These are phyloP conservation scores for Alternaria arborescens DNA, from an alignment of 2,329 filamentous ascomycete genomes.

Conservation along the genomic window DNA sequence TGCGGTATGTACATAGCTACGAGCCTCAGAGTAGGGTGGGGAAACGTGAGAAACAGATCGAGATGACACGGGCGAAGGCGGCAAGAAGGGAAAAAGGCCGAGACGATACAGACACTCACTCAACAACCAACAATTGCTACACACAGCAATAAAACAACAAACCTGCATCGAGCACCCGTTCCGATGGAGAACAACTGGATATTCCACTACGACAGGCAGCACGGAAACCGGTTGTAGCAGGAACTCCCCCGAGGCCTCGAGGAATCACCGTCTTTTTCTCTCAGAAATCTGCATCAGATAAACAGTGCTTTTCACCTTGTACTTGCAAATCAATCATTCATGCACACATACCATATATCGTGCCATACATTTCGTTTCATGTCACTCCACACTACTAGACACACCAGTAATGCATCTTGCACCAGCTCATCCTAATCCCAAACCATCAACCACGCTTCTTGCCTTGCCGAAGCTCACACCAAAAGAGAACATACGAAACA, in stretches of 20 bases:
- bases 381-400: neutral
- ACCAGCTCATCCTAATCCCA: neutral
- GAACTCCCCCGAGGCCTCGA: neutral
- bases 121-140: no score
- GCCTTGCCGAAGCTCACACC: constrained; percentile 2
- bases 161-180: no score
- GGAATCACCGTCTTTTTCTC: neutral
- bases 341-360: neutral
- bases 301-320: neutral
- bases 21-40: no score
- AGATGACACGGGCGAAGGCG: no score
- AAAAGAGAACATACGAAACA: constrained; percentile 5
- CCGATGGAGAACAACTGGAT: no score
- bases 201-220: no score
- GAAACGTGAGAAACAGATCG: no score
- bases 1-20: neutral
- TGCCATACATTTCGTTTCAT: constrained; percentile 2
- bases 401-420: neutral
- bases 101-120: no score
- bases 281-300: neutral
- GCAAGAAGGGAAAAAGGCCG: no score
- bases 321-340: neutral
- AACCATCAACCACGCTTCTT: neutral
- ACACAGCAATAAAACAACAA: no score
- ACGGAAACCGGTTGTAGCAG: neutral